Conservation (phyloP, 805 yeast species). For the Lipomyces sp. region DNA sequence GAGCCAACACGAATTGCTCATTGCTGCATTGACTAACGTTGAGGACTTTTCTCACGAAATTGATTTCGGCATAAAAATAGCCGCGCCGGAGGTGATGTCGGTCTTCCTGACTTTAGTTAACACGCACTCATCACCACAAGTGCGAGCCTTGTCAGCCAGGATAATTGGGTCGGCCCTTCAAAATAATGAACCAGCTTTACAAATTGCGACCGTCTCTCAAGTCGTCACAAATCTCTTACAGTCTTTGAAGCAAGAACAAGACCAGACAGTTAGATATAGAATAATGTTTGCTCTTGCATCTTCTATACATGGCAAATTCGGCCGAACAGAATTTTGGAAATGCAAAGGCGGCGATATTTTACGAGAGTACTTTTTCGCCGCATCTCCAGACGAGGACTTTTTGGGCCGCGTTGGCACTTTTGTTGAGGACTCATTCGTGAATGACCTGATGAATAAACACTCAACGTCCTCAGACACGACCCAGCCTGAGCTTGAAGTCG, state of each 20-base stretch:
- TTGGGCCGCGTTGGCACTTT: conserved; percentile 33
- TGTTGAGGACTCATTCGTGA: conserved; percentile 34
- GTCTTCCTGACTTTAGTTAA: conserved; percentile 31
- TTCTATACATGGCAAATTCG: conserved; percentile 34
- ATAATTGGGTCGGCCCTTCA: conserved; percentile 70
- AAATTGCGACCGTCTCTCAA: conserved; percentile 34
- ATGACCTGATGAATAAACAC: conserved; percentile 15
- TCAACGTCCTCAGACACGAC: conserved; percentile 4
- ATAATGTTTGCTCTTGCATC: conserved; percentile 40
- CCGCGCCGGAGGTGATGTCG: conserved; percentile 41
- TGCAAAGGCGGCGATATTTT: conserved; percentile 31
- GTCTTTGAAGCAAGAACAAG: conserved; percentile 31
- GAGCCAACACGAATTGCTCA: conserved; percentile 9
- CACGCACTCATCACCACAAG: conserved; percentile 29
- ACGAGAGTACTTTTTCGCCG: conserved; percentile 25
- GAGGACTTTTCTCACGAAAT: conserved; percentile 64
- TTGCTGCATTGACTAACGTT: conserved; percentile 42
- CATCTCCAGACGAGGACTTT: conserved; percentile 20
- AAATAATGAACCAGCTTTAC: conserved; percentile 69
- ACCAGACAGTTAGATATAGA: conserved; percentile 32
- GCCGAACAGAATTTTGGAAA: conserved; percentile 31
- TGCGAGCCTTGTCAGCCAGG: conserved; percentile 59
- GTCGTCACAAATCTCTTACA: conserved; percentile 26
- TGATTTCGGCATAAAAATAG: conserved; percentile 59
- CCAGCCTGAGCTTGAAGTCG: conserved; percentile 12